phyloP scores from a whole-genome alignment of 2,329 filamentous ascomycete species.

The Epichloe hybrida region DNA sequence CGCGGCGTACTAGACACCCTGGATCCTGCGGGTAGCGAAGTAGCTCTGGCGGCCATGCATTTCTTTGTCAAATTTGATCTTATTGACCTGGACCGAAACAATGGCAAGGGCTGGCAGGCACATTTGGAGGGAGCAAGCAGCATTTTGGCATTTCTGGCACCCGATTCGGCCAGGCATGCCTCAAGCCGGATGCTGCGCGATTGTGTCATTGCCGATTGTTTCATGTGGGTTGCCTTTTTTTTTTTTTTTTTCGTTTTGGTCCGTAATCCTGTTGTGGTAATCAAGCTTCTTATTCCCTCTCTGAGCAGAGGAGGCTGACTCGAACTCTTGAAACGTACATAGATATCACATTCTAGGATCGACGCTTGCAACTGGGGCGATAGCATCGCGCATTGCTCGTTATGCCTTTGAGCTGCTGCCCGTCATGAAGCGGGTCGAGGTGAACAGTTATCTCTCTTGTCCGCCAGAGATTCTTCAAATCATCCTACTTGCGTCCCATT shows the following conservation, averaged over 20 bases:
- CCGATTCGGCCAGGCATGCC: slow-evolving; percentile 14
- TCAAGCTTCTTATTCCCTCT: neutral
- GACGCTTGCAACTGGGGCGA: slow-evolving; percentile 22
- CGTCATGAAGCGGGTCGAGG: slow-evolving; percentile 27
- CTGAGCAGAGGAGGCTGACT: neutral
- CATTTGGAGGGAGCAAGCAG: slow-evolving; percentile 32
- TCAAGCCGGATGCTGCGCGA: slow-evolving; percentile 26
- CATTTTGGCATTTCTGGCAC: slow-evolving; percentile 24
- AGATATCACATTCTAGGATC: slow-evolving; percentile 29
- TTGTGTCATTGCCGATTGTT: slow-evolving; percentile 34
- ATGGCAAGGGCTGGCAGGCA: slow-evolving; percentile 29
- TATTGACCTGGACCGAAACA: slow-evolving; percentile 32
- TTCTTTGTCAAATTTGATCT: slow-evolving; percentile 39
- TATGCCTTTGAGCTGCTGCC: slow-evolving; percentile 25
- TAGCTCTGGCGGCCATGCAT: slow-evolving; percentile 33
- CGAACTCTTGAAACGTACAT: slow-evolving; percentile 1
- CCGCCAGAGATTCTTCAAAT: slow-evolving; percentile 30
- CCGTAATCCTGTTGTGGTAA: neutral
- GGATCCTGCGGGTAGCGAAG: slow-evolving; percentile 29
- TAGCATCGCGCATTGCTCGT: slow-evolving; percentile 25
- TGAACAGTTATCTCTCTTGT: slow-evolving; percentile 29
- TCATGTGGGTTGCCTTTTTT: slow-evolving; percentile 23
- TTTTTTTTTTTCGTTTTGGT: neutral
- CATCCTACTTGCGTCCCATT: slow-evolving; percentile 29
- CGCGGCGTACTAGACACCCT: slow-evolving; percentile 25